phyloP scores from a whole-genome alignment of 164 flowering plant species.

The Litsea cubeba region DNA sequence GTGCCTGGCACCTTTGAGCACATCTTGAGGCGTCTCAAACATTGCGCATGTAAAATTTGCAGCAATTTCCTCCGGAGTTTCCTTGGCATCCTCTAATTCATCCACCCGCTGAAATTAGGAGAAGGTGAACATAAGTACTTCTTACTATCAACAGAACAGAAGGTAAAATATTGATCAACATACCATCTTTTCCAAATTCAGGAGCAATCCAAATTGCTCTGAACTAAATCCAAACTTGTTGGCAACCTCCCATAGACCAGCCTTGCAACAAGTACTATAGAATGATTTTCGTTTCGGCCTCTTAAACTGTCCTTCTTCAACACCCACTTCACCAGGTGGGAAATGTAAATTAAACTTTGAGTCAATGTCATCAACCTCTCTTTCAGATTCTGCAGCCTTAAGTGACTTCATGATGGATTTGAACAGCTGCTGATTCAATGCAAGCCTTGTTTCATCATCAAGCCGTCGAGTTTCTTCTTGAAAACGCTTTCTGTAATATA shows the following conservation, averaged over 20 bases:
- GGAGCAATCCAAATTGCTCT: conserved; percentile 70
- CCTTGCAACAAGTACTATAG: conserved; percentile 68
- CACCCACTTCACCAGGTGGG: conserved; percentile 79
- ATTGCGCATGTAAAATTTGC: conserved; percentile 71
- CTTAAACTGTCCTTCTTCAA: conserved; percentile 86
- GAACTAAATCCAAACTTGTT: conserved; percentile 88
- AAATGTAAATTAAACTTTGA: conserved; percentile 87
- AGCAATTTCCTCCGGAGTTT: conserved; percentile 88
- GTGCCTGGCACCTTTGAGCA: conserved; percentile 91
- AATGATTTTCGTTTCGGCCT: conserved; percentile 77
- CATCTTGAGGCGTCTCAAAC: conserved; percentile 78
- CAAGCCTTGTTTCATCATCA: conserved; percentile 65
- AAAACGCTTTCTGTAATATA: conserved; percentile 65
- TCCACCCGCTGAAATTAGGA: conserved; percentile 41
- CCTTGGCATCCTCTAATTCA: conserved; percentile 81
- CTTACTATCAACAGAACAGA: background rate
- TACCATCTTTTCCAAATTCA: conserved; percentile 62
- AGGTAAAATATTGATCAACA: conserved; percentile 6
- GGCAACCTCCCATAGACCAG: conserved; percentile 93
- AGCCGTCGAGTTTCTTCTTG: conserved; percentile 72
- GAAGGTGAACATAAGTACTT: background rate
- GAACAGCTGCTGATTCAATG: conserved; percentile 59
- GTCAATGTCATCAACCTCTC: conserved; percentile 96
- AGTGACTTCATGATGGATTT: conserved; percentile 61
- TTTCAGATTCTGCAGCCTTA: conserved; percentile 72